Conservation (phyloP, 352 stramenopile species). For the Halophytophthora polymorphica region DNA sequence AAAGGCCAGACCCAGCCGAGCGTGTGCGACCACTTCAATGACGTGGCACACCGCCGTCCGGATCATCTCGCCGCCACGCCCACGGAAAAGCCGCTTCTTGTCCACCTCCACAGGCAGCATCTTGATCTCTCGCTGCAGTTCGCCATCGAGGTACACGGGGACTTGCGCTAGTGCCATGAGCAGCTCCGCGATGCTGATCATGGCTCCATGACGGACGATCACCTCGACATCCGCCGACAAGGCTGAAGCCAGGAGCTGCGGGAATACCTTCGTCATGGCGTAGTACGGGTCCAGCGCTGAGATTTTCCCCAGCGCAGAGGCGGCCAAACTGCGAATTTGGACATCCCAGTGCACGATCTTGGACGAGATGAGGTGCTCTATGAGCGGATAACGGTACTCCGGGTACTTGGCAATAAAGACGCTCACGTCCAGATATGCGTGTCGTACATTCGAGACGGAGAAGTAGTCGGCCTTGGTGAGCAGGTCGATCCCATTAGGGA, state of each 20-base stretch:
- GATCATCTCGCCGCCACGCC: constrained; percentile 95
- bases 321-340: constrained; percentile 88
- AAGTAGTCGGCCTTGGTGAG: constrained; percentile 98
- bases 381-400: constrained; percentile 78
- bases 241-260: constrained; percentile 76
- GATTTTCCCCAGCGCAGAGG: constrained; percentile 85
- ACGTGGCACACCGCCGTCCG: constrained; percentile 91
- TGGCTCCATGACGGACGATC: constrained; percentile 91
- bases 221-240: constrained; percentile 88
- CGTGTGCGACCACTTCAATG: constrained; percentile 88
- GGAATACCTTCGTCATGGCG: constrained; percentile 74
- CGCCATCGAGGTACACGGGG: constrained; percentile 63
- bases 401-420: constrained; percentile 90
- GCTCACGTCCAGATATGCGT: constrained; percentile 93
- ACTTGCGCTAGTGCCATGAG: constrained; percentile 41
- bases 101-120: constrained; percentile 87
- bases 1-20: constrained; percentile 51
- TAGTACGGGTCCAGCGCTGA: constrained; percentile 76
- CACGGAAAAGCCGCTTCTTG: constrained; percentile 94
- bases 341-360: constrained; percentile 97
- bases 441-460: constrained; percentile 88
- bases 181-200: constrained; percentile 90
- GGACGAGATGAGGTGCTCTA: constrained; percentile 75
- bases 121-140: constrained; percentile 70
- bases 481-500: constrained; percentile 96